Evolutionary conservation across 208 protist genomes (phyloP), one percentile per base, ranked within the genome.

Genomic region (Endotrypanum monterogeii): DNA sequence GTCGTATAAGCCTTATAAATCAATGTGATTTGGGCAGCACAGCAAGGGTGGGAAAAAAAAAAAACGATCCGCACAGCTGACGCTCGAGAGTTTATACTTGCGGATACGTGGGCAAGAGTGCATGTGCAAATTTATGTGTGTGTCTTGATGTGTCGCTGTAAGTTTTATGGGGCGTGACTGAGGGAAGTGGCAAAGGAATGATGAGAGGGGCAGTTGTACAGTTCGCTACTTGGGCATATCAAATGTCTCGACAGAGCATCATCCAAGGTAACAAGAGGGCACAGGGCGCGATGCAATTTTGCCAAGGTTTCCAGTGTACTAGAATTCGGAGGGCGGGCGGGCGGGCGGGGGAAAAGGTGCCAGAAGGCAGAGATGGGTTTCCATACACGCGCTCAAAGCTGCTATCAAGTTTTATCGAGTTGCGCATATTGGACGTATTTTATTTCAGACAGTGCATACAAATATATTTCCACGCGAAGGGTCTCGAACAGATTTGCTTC

Each of bases 371-470:
- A 25, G 20, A 9, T 65, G 23, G 60, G 18, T 6, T 30, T 23
- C 37, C 4, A 39, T 44, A 44, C 44, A 30, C 23, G 60, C 60
- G 37, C 60, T 3, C 1, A 44, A 16, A 16, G n/a, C 20, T 8
- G 1, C 23, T 12, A 12, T 39, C 35, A 44, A 44, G 1, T 28
- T 37, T 65, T 25, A 23, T 46, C 32, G 9, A 23, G 18, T 30
- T 3, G 23, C 25, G 20, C 12, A 48, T 48, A 30, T 37, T 44
- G 32, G 8, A 30, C 58, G 50, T 37, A 48, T 66, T 46, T 20
- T 11, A 51, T 51, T 68, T n/a, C 39, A 68, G 25, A 66, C 28
- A 66, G 28, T 60, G 52, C 46, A 60, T 58, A 35, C 12, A 61
- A 20, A n/a, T 57, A 67, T 41, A 41, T 37, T 63, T 5, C 23